Conservation (phyloP, 257 asterid genomes). For the Lycium barbarum region DNA sequence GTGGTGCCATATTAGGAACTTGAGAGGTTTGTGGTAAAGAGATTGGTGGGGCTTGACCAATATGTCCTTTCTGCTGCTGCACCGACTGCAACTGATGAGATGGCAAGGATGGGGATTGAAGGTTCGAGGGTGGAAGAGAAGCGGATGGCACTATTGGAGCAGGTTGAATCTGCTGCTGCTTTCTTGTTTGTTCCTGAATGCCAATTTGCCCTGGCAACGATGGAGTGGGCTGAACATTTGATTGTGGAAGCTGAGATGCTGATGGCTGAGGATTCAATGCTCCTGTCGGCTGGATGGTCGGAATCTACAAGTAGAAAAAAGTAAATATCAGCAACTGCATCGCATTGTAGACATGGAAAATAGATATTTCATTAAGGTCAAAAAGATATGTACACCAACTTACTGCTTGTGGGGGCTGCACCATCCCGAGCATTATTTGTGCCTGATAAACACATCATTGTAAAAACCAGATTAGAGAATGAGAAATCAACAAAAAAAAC, state of each 20-base stretch:
- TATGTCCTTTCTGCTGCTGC: conserved; percentile 64
- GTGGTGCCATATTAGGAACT: conserved; percentile 54
- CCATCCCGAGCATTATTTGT: conserved; percentile 98
- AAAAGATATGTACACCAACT: conserved; percentile 32
- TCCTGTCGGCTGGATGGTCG: conserved; percentile 56
- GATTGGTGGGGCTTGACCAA: conserved; percentile 58
- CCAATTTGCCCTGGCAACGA: conserved; percentile 55
- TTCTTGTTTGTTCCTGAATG: conserved; percentile 65
- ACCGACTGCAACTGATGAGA: conserved; percentile 57
- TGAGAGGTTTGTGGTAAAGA: conserved; percentile 66
- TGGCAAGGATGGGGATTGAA: conserved; percentile 59
- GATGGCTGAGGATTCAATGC: conserved; percentile 64
- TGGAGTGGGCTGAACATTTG: conserved; percentile 56
- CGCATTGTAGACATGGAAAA: conserved; percentile 32
- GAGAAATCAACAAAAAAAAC: conserved; percentile 26
- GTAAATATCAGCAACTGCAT: conserved; percentile 27
- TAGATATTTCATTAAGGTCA: conserved; percentile 22
- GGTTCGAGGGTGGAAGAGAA: conserved; percentile 54
- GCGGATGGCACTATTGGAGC: conserved; percentile 47
- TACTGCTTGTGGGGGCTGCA: conserved; percentile 83
- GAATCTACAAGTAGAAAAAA: conserved; percentile 47
- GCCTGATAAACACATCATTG: conserved; percentile 57
- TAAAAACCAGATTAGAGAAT: conserved; percentile 34
- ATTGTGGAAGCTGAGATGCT: conserved; percentile 52
- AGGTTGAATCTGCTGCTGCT: conserved; percentile 65